Evolutionary conservation across 2,329 filamentous ascomycete genomes (phyloP).

Genomic region (Conoideocrella luteorostrata): DNA sequence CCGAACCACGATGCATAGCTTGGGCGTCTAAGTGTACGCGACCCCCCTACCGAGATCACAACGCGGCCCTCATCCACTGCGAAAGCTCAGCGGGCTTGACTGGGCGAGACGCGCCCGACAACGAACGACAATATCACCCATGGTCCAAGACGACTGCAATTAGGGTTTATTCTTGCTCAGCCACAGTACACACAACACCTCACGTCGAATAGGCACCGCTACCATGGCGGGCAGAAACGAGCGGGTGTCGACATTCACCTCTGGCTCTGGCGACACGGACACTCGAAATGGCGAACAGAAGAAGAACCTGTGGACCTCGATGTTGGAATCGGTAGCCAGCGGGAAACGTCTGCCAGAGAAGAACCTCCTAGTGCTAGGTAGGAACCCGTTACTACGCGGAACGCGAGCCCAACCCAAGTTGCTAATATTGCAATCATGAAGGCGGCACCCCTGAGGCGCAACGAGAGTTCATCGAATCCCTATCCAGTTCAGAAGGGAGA

Average conservation of each 20-base stretch:
- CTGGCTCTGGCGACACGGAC: slow-evolving; percentile 48
- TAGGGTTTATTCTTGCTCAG: no score
- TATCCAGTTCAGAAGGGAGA: slow-evolving; percentile 48
- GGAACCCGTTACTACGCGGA: no score
- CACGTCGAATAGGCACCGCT: background rate
- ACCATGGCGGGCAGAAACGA: slow-evolving; percentile 47
- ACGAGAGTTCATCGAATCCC: slow-evolving; percentile 70
- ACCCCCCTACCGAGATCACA: no score
- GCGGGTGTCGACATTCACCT: slow-evolving; percentile 53
- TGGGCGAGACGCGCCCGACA: no score
- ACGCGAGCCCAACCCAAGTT: no score
- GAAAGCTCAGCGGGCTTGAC: no score
- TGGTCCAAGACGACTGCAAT: no score
- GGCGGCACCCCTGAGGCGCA: slow-evolving; percentile 79
- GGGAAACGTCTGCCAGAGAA: slow-evolving; percentile 88
- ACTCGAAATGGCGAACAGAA: slow-evolving; percentile 63
- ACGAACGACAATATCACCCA: no score
- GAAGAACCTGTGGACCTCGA: slow-evolving; percentile 89
- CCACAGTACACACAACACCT: background rate
- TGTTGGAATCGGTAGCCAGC: slow-evolving; percentile 85
- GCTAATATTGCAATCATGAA: slow-evolving; percentile 24
- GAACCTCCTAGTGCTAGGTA: slow-evolving; percentile 80
- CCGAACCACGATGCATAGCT: no score
- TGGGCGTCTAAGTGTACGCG: no score
- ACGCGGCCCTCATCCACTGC: no score